Base-by-base conservation (phyloP, 2,329 filamentous ascomycete genomes). In the Penicillium sp. region DNA sequence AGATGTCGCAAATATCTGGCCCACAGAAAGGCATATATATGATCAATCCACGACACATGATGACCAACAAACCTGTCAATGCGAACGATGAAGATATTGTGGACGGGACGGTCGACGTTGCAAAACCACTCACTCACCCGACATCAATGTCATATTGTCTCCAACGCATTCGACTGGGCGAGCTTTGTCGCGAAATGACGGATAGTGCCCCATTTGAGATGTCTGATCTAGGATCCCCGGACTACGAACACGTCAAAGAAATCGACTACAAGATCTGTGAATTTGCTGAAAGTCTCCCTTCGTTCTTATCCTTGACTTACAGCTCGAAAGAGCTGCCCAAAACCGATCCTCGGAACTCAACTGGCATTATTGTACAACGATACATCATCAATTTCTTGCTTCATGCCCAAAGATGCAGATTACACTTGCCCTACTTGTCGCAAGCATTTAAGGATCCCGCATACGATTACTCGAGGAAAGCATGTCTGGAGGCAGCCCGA, bases 81-180 rank as follows among this genome's bases (percentile, higher is more conserved):
- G 51, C 67, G 1, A 61, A 72, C 38, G 75, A 77, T 49, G 62
- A 68, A 26, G 67, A 70, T 14, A 58, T 76, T 4, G 52, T 60
- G 10, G 65, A 74, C 43, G 67, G 65, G 14, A 67, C 63, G 58
- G 42, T 14, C 41, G 35, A 32, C 5, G 38, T 58, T 10, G 61
- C 57, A 23, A 59, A 61, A 16, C 57, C 62, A 8, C 51, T 65
- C 10, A 57, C 62, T 2, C 57, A 69, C 8, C 67, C 73, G 0
- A 76, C 74, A 0, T 61, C 67, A 13, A 74, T 76, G 69, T 73
- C 72, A 1, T 76, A 75, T 48, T 70, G 65, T 29, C 61, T 74
- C 1, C 69, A 74, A 29, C 60, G 71, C 27, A 65, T 70, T 36
- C 66, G 65, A 9, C 57, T 75, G 2, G 68, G 68, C 4, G 68